These are phyloP conservation scores for Fereydounia khargensis DNA, from an alignment of 1,284 basidiomycete species.

Conservation along the genomic window DNA sequence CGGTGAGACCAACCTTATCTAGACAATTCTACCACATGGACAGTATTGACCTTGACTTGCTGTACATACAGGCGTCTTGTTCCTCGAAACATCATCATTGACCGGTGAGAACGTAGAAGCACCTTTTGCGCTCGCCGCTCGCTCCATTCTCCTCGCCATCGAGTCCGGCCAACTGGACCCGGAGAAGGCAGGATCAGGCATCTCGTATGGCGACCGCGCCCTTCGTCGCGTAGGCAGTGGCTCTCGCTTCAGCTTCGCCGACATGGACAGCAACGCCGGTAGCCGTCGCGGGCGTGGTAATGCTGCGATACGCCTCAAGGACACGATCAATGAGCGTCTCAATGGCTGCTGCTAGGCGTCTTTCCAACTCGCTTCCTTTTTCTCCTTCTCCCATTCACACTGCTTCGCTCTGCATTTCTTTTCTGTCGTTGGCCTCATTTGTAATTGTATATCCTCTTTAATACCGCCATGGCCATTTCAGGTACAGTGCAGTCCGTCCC, in stretches of 20 bases:
- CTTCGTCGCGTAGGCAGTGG: slow-evolving; percentile 62
- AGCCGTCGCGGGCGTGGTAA: slow-evolving; percentile 8
- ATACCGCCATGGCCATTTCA: too few species aligned
- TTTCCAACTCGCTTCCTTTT: too few species aligned
- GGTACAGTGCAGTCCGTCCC: too few species aligned
- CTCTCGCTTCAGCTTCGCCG: slow-evolving; percentile 34
- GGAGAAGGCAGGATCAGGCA: slow-evolving; percentile 86
- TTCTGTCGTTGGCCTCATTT: too few species aligned
- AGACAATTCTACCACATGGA: too few species aligned
- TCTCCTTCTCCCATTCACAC: too few species aligned
- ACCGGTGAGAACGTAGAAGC: slow-evolving; percentile 90
- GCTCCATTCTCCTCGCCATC: slow-evolving; percentile 86
- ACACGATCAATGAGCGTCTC: slow-evolving; percentile 21
- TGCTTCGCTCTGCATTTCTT: too few species aligned
- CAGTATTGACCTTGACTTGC: too few species aligned
- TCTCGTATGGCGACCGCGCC: slow-evolving; percentile 86
- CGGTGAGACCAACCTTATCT: too few species aligned
- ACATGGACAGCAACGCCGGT: slow-evolving; percentile 24
- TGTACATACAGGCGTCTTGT: slow-evolving; percentile 62
- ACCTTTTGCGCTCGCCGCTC: slow-evolving; percentile 85
- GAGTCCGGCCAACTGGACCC: slow-evolving; percentile 88
- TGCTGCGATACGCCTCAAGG: slow-evolving; percentile 20
- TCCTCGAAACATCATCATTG: slow-evolving; percentile 87
- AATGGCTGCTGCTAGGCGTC: slow-evolving; percentile 39
- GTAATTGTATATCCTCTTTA: too few species aligned